Base-by-base conservation (phyloP, 495 filamentous ascomycete species). In the Tuber borchii region DNA sequence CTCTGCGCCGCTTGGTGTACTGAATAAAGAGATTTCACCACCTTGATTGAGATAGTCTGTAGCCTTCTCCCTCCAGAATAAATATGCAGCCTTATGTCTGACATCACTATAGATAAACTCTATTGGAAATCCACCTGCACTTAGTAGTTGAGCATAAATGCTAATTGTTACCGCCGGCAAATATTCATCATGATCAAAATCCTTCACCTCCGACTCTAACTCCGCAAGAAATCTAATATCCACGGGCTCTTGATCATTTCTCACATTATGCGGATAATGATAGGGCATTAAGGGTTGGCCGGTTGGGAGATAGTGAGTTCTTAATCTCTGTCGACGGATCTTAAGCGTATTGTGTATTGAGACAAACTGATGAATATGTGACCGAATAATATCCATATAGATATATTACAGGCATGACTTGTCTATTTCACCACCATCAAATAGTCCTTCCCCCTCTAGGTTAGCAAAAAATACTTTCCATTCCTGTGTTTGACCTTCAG, bases 371-470 rank as follows among this genome's bases (percentile, higher is more conserved):
- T 68, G 46, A 2, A 71, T 75, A 72, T 72, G 69, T 0, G 68
- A 43, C 43, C 22, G n/a, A 34, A 72, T n/a, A 26, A 72, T 75
- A 44, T 75, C 1, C 46, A 75, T 72, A 61, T 75, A 72, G 19
- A 75, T 72, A 39, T 61, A 75, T 44, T 75, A 69, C 4, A 75
- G 46, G 39, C 46, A 72, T 45, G 69, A 46, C 3, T 71, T 34
- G 43, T 72, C 39, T 39, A 74, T 70, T 1, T 48, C 10, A 9
- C 70, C 42, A 1, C 68, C 39, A 0, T 72, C 46, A 37, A 72
- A 75, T 1, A 39, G 22, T n/a, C 45, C 46, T 6, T 75, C 16
- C n/a, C 45, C 65, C 0, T 72, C 69, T 1, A 75, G 37, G 0
- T 48, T 0, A 1, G 1, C 74, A 40, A 75, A 71, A 3, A 71